These are phyloP conservation scores for Penstemon newberryi DNA, from an alignment of 257 asterid genomes.

Conservation along the genomic window DNA sequence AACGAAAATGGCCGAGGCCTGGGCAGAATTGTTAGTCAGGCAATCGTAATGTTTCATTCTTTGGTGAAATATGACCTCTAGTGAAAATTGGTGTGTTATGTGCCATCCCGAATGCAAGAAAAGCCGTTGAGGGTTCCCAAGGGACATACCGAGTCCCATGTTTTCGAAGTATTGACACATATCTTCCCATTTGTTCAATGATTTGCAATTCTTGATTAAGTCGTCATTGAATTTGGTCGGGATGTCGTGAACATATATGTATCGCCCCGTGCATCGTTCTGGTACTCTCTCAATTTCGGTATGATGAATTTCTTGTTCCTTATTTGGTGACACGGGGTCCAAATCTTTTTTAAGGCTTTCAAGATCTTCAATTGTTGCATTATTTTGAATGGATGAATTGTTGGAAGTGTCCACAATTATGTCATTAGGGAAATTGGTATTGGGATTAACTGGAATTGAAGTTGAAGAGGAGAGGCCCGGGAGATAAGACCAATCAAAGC, in stretches of 20 bases:
- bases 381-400: constrained; percentile 5
- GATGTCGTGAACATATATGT: constrained; percentile 62
- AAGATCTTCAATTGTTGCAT: constrained; percentile 26
- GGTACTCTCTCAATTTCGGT: too few species aligned
- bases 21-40: constrained; percentile 60
- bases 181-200: constrained; percentile 61
- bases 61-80: constrained; percentile 71
- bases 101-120: constrained; percentile 67
- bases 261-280: constrained; percentile 46
- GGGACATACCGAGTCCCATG: constrained; percentile 59
- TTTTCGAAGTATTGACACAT: constrained; percentile 68
- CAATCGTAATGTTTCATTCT: constrained; percentile 77
- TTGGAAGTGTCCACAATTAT: background rate
- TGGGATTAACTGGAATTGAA: constrained; percentile 14
- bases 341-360: constrained; percentile 39
- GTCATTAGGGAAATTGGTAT: constrained; percentile 2
- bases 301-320: background rate
- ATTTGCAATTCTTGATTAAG: constrained; percentile 52
- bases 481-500: constrained; percentile 60
- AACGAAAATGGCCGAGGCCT: constrained; percentile 61
- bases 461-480: constrained; percentile 36
- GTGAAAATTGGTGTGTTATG: constrained; percentile 66
- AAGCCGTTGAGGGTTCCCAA: constrained; percentile 58
- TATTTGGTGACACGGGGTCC: constrained; percentile 33
- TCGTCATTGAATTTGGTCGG: constrained; percentile 58